These are phyloP conservation scores for Pouteria glomerata DNA, from an alignment of 148 eudicot species.

Conservation along the genomic window DNA sequence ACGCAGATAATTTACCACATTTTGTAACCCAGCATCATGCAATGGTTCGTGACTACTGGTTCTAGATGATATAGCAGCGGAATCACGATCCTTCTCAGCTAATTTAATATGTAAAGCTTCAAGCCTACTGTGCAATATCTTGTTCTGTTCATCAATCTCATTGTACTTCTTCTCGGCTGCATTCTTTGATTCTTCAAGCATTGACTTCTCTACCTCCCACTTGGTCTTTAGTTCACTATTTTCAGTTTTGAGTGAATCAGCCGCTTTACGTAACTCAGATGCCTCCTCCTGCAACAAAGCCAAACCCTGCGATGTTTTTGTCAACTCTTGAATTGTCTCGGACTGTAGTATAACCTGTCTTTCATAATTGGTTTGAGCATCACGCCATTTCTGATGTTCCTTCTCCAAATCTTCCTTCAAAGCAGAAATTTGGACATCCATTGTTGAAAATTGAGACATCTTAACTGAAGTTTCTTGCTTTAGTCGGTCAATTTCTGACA, in stretches of 20 bases:
- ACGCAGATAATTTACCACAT: conserved; percentile 81
- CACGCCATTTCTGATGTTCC: conserved; percentile 64
- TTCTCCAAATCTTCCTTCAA: conserved; percentile 70
- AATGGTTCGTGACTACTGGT: conserved; percentile 27
- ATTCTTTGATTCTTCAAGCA: conserved; percentile 56
- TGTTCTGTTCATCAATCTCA: conserved; percentile 88
- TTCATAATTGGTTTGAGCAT: conserved; percentile 80
- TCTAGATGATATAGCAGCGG: conserved; percentile 39
- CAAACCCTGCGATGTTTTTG: conserved; percentile 78
- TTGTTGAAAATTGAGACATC: conserved; percentile 39
- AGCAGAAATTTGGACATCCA: conserved; percentile 55
- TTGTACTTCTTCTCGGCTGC: conserved; percentile 60
- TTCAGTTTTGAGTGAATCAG: conserved; percentile 56
- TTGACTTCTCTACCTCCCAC: conserved; percentile 61
- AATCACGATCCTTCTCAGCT: conserved; percentile 59
- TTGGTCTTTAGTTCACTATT: conserved; percentile 62
- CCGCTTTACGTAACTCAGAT: conserved; percentile 52
- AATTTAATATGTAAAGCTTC: conserved; percentile 80
- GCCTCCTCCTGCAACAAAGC: conserved; percentile 60
- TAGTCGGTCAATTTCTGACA: conserved; percentile 51
- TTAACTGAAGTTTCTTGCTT: conserved; percentile 57
- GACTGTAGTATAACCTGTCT: conserved; percentile 94
- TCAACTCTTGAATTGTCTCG: conserved; percentile 92
- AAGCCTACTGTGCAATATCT: conserved; percentile 63
- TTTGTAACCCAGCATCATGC: conserved; percentile 65